Evolutionary conservation across 495 filamentous ascomycete species (phyloP), one percentile per base, ranked within the genome.

Genomic region (Penicillium manginii): DNA sequence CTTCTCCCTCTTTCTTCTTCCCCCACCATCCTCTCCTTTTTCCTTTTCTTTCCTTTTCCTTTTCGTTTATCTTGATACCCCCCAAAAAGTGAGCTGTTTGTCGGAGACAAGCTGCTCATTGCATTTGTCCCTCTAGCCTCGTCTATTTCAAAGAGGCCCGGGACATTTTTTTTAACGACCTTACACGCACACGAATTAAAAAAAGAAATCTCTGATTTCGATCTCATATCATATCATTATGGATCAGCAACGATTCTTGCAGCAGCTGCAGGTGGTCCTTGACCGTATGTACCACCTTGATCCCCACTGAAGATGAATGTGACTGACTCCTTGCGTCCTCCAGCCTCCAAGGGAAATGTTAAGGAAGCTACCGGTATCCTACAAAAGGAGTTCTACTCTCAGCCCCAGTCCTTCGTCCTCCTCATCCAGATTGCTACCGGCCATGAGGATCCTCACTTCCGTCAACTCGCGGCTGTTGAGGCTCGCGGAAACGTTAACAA

Each of bases 381-480:
- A 49, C 92, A 93, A 73, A 91, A 93, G 68, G 90, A 90, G 66
- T 97, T 89, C 81, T 98, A 94, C 75, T 85, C 86, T 57, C 84
- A 93, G 55, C 91, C 93, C 5, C 83, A 91, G 58, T 89, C 91
- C 4, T 85, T 98, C 8, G 79, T 90, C 23, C 81, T 89, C 64
- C 88, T 98, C 32, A 81, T 98, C 50, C 91, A 96, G 68, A 83
- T 97, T 62, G 82, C 96, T 54, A 87, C 88, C 29, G 86, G 86
- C 40, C 87, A 96, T 69, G 77, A 86, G 40, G 82, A 88, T 58
- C 62, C 83, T 7, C 83, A 88, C 59, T 78, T 97, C 14, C 87
- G 91, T 54, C 96, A 98, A 76, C 81, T 93, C 54, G 91, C 96
- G 32, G 91, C 94, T 47, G 90, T 98, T 49, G 91, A 97, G 77